Base-by-base conservation (phyloP, 169 alveolate species). In the Sarcocystis neurona region DNA sequence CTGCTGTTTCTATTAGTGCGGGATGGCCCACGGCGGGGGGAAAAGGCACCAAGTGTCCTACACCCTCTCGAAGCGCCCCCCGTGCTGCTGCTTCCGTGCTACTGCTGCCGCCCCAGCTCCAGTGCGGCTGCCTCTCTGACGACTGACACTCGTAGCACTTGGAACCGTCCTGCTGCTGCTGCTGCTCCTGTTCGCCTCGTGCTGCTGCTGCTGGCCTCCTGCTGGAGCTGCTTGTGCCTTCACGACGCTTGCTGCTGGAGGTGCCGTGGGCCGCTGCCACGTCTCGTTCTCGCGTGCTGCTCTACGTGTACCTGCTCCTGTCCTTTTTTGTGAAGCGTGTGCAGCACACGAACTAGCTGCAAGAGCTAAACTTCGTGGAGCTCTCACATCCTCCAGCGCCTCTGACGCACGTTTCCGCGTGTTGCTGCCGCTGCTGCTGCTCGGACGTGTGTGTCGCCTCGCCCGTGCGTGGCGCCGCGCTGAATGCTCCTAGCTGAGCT, bases 391-490 rank as follows among this genome's bases (percentile, higher is more conserved):
- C 46, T 72, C 48, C 74, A 8, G 20, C 63, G 63, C 63, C 20
- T 53, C 46, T 46, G 18, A 47, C 74, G 1, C 74, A 34, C 34
- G 23, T 30, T 46, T 72, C 68, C 34, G 34, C 74, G 1, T 79
- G 86, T 60, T 44, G 85, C 85, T 77, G 85, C 85, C 32, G 85
- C 85, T 77, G 85, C 85, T 39, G 63, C 85, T 70, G 39, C 15
- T 39, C 60, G 20, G 30, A 39, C 84, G 37, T 48, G 41, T 74
- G 84, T n/a, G n/a, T n/a, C n/a, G n/a, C n/a, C n/a, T n/a, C n/a
- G n/a, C n/a, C n/a, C n/a, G n/a, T n/a, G n/a, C n/a, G n/a, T n/a
- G n/a, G n/a, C n/a, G n/a, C n/a, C n/a, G n/a, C n/a, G n/a, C n/a
- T n/a, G n/a, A n/a, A n/a, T n/a, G n/a, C n/a, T n/a, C n/a, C n/a